Evolutionary conservation across 805 yeast species (phyloP).

Genomic region (Millerozyma miso): DNA sequence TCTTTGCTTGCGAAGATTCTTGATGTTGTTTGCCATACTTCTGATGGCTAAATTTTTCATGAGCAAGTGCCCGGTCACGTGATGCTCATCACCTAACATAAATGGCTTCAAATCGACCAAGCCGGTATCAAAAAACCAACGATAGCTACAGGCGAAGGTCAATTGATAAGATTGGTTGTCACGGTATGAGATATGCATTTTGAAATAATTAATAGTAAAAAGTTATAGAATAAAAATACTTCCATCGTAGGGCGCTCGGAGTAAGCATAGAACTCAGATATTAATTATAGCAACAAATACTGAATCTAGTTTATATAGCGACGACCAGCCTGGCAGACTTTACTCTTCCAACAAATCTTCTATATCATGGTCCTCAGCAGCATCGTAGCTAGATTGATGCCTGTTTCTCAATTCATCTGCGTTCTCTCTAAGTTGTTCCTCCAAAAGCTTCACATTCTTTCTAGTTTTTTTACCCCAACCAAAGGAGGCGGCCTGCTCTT

Average conservation of each 20-base stretch:
- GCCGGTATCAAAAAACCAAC: too few species aligned
- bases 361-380: conserved; percentile 61
- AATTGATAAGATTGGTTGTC: too few species aligned
- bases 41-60: conserved; percentile 1
- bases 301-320: too few species aligned
- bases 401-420: conserved; percentile 34
- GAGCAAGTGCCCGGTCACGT: conserved; percentile 3
- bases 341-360: conserved; percentile 62
- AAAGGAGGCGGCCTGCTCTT: conserved; percentile 45
- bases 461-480: conserved; percentile 84
- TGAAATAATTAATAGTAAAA: too few species aligned
- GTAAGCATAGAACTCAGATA: too few species aligned
- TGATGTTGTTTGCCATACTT: neutral
- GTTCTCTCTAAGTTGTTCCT: conserved; percentile 48
- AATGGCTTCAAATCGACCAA: neutral
- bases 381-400: conserved; percentile 44
- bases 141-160: too few species aligned
- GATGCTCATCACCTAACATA: neutral
- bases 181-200: too few species aligned
- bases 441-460: conserved; percentile 51
- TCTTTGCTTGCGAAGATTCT: neutral
- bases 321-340: too few species aligned
- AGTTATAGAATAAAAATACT: too few species aligned
- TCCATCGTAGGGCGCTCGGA: too few species aligned
- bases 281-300: too few species aligned